Evolutionary conservation across 2,329 filamentous ascomycete species (phyloP).

Genomic region (Penicillium freii): DNA sequence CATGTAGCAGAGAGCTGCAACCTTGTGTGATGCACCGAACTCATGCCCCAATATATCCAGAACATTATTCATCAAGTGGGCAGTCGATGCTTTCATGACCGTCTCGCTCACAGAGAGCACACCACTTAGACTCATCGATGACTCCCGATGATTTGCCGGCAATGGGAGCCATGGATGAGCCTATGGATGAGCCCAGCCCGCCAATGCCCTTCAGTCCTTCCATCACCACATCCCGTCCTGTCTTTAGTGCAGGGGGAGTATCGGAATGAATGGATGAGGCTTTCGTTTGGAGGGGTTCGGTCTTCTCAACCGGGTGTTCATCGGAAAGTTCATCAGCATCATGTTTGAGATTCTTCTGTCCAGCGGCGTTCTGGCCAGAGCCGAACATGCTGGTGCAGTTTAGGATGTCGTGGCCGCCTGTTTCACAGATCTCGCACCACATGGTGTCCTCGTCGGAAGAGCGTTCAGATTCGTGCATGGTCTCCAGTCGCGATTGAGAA

Average conservation of each 20-base stretch:
- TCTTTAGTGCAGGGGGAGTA: constrained; percentile 33
- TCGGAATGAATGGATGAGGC: constrained; percentile 18
- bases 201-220: constrained; percentile 45
- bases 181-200: constrained; percentile 45
- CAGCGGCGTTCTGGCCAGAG: constrained; percentile 24
- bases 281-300: constrained; percentile 8
- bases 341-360: constrained; percentile 15
- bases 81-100: constrained; percentile 96
- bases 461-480: constrained; percentile 43
- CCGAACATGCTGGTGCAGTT: constrained; percentile 90
- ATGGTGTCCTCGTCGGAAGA: constrained; percentile 71
- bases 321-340: constrained; percentile 8
- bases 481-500: constrained; percentile 35
- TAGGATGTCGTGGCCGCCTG: constrained; percentile 85
- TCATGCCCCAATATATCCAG: constrained; percentile 6
- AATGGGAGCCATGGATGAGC: constrained; percentile 58
- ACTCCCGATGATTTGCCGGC: constrained; percentile 76
- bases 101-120: constrained; percentile 91
- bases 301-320: constrained; percentile 17
- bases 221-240: constrained; percentile 42
- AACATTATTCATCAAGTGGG: constrained; percentile 71
- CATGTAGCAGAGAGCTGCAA: constrained; percentile 7
- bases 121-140: constrained; percentile 88
- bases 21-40: constrained; percentile 5
- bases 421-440: constrained; percentile 96